Conservation (phyloP, 805 yeast species). For the Helenozyma rhizophorensis region DNA sequence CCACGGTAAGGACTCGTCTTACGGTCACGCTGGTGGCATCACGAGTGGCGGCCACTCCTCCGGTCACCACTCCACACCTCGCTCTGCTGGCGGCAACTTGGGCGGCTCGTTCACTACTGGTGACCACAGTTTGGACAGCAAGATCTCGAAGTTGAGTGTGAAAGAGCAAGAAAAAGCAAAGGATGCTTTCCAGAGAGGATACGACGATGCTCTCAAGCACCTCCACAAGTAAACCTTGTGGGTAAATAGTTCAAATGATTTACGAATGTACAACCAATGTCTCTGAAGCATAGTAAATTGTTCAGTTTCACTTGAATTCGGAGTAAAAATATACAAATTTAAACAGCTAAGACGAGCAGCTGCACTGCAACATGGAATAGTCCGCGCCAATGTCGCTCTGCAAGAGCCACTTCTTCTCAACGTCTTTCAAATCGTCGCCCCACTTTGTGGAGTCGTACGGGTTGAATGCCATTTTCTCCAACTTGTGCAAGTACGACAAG, state of each 20-base stretch:
- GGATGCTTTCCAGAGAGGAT: constrained; percentile 37
- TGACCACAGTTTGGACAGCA: constrained; percentile 29
- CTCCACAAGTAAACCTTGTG: constrained; percentile 3
- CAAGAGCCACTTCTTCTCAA: constrained; percentile 50
- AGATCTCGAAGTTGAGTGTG: constrained; percentile 31
- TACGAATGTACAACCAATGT: background rate
- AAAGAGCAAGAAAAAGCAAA: constrained; percentile 34
- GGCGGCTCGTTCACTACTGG: constrained; percentile 40
- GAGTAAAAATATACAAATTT: too few relatives aligned
- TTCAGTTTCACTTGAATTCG: background rate
- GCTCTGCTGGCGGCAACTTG: constrained; percentile 4
- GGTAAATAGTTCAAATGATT: too few relatives aligned
- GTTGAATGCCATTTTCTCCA: constrained; percentile 64
- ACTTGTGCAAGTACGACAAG: constrained; percentile 49
- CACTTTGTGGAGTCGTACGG: constrained; percentile 71
- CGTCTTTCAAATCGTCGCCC: constrained; percentile 59
- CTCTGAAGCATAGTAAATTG: background rate
- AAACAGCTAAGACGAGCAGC: constrained; percentile 48
- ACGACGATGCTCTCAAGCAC: constrained; percentile 27
- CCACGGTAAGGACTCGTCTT: background rate
- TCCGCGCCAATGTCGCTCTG: constrained; percentile 48
- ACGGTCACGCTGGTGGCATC: background rate
- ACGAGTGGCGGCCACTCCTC: background rate
- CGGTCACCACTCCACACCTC: background rate
- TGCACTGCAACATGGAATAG: constrained; percentile 64